A percentile compares a stretch with the other conserved stretches of the same genome.
Evolutionary conservation across 768 basidiomycete genomes (phyloP).

Genomic region (Lanmaoa rubissima): DNA sequence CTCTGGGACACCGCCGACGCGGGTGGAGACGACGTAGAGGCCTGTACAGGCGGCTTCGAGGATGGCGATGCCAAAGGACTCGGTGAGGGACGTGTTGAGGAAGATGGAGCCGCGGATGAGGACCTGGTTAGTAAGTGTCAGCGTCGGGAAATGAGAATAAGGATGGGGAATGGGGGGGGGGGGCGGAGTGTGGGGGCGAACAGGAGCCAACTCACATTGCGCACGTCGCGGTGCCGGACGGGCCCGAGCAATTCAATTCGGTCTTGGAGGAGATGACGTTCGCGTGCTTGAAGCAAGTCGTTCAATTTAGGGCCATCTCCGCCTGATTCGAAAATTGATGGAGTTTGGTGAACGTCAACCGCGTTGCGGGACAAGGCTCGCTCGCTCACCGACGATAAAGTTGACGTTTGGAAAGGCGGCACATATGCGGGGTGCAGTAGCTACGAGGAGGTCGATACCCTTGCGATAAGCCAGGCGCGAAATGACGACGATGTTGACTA

Average conservation of each 20-base stretch:
- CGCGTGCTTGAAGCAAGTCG: slow-evolving; percentile 93
- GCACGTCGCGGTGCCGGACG: slow-evolving; percentile 79
- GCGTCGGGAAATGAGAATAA: neutral
- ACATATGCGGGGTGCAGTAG: slow-evolving; percentile 89
- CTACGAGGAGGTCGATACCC: slow-evolving; percentile 93
- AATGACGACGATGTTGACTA: slow-evolving; percentile 90
- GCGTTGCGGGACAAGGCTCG: too few relatives aligned
- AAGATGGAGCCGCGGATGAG: slow-evolving; percentile 85
- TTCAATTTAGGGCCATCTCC: slow-evolving; percentile 96
- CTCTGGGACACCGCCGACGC: slow-evolving; percentile 94
- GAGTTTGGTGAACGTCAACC: neutral
- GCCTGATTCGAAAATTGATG: slow-evolving; percentile 43
- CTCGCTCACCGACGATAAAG: slow-evolving; percentile 71
- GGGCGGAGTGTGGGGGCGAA: too few relatives aligned
- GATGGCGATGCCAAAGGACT: slow-evolving; percentile 96
- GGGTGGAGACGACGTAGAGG: slow-evolving; percentile 89
- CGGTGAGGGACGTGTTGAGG: slow-evolving; percentile 93
- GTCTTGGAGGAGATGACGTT: slow-evolving; percentile 86
- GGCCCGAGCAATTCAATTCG: slow-evolving; percentile 87
- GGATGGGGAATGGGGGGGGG: fast-evolving
- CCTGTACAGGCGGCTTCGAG: slow-evolving; percentile 96
- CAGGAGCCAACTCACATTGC: slow-evolving; percentile 49
- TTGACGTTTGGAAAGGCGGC: slow-evolving; percentile 79
- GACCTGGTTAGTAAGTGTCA: slow-evolving; percentile 48
- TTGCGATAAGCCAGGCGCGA: slow-evolving; percentile 93